Base-by-base conservation (phyloP, 1,139 yeast species). In the Magnusiomyces ingens region DNA sequence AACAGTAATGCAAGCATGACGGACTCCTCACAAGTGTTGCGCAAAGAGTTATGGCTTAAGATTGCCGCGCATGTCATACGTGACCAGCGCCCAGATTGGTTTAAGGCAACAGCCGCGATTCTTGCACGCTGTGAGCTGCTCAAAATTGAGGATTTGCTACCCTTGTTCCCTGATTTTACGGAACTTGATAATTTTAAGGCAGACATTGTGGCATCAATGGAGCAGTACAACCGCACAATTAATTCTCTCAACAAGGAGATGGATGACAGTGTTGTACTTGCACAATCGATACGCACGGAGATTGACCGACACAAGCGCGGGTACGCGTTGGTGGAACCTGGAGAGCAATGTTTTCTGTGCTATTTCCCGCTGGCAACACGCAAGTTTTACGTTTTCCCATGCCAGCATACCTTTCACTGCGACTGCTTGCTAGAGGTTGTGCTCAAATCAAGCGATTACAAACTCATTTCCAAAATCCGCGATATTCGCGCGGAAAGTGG, bases 321-420 rank as follows among this genome's bases (percentile, higher is more conserved):
- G 18, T 80, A 79, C 57, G 74, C 78, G 59, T 73, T 85, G 1
- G 77, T 93, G 21, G 86, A 86, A 62, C 91, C 96, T 0, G 95
- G 95, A 1, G 94, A 85, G 59, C 80, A 93, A 1, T 93, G 99
- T 70, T 75, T 78, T 47, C 61, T 80, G 3, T 94, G 99, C 69
- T 71, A 75, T 17, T 77, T 77, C 59, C 77, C 94, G 5, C 71
- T 93, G 48, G 78, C 89, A 2, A 78, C 83, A 3, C 79, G 91
- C 55, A 84, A 84, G 62, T 91, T 90, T 63, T 76, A 85, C 51
- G 81, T 85, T 11, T 93, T 90, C 65, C 96, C 97, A 0, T 93
- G 99, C 65, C 85, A 81, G 57, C 99, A 93, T 68, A 82, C 88
- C 6, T 86, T 87, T 71, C 99, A 94, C 66, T 84, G 84, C 54